Conservation (phyloP, 1,139 yeast species). For the Zygosaccharomyces pseudobailii region DNA sequence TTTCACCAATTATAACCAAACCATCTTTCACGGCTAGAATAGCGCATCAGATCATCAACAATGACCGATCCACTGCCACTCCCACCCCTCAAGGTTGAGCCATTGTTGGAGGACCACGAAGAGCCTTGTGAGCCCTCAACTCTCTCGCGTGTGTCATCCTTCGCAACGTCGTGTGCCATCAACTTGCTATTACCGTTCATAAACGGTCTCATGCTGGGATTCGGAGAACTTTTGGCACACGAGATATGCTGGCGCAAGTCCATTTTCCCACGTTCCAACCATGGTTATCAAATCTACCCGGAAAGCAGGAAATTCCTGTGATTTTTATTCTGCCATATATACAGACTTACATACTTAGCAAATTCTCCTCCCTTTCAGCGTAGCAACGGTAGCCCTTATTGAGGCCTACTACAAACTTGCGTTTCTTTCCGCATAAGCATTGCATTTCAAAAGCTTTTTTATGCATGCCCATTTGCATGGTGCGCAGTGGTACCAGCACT, state of each 20-base stretch:
- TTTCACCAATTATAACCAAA: background rate
- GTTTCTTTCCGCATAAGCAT: constrained; percentile 27
- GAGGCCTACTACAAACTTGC: constrained; percentile 24
- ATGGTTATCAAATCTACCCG: constrained; percentile 26
- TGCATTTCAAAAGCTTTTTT: constrained; percentile 11
- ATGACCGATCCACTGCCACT: background rate
- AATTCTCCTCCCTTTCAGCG: constrained; percentile 21
- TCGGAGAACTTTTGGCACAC: constrained; percentile 93
- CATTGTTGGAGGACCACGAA: background rate
- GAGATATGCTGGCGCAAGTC: constrained; percentile 84
- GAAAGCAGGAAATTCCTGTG: constrained; percentile 19
- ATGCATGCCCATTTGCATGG: constrained; percentile 8
- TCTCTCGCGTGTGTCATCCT: constrained; percentile 10
- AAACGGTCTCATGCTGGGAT: constrained; percentile 94
- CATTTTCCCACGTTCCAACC: constrained; percentile 36
- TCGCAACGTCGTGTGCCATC: constrained; percentile 48
- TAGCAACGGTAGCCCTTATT: constrained; percentile 22
- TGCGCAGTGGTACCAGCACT: constrained; percentile 17
- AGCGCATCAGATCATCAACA: background rate
- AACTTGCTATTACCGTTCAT: constrained; percentile 81
- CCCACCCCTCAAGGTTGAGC: background rate
- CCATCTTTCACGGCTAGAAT: background rate
- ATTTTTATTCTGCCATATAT: background rate
- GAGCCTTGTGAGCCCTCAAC: background rate
- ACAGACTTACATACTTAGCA: constrained; percentile 1